These are phyloP conservation scores for Apophysomyces sp. DNA, from an alignment of 371 early-diverging fungal genomes.

Conservation along the genomic window DNA sequence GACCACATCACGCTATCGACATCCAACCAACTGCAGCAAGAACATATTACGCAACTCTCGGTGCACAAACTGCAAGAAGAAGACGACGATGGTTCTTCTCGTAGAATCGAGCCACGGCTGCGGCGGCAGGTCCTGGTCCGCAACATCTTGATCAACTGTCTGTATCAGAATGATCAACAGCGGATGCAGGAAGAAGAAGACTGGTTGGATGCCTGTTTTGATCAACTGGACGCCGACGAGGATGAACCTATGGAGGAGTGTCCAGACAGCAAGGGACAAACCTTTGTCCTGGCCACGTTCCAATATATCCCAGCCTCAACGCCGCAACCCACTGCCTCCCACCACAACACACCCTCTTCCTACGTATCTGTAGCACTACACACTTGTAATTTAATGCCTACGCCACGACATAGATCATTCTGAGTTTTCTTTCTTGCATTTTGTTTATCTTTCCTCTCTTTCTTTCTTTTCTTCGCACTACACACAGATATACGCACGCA, in stretches of 20 bases:
- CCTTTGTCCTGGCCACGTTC: not conserved
- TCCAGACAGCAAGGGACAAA: not conserved
- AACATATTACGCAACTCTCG: constrained; percentile 31
- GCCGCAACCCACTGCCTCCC: not conserved
- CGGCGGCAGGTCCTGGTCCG: constrained; percentile 34
- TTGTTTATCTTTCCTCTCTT: not conserved
- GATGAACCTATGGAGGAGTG: constrained; percentile 17
- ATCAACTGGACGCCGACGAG: constrained; percentile 22
- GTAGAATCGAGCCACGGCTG: constrained; percentile 21
- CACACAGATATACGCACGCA: not conserved
- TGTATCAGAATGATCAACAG: constrained; percentile 6
- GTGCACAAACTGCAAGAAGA: constrained; percentile 27
- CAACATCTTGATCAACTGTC: constrained; percentile 24
- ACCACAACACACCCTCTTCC: not conserved
- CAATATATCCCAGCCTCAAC: not conserved
- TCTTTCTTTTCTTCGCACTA: not conserved
- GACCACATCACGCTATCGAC: not conserved
- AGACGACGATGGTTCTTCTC: constrained; percentile 4
- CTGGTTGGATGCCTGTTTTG: constrained; percentile 42
- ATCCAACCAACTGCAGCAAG: constrained; percentile 4
- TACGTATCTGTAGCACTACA: constrained; percentile 3
- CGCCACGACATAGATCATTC: constrained; percentile 3
- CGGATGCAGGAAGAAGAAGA: constrained; percentile 25
- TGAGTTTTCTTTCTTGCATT: not conserved
- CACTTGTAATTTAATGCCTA: constrained; percentile 1